These are phyloP conservation scores for Tetrahymena malaccensis DNA, from an alignment of 73 alveolate genomes.

Conservation along the genomic window DNA sequence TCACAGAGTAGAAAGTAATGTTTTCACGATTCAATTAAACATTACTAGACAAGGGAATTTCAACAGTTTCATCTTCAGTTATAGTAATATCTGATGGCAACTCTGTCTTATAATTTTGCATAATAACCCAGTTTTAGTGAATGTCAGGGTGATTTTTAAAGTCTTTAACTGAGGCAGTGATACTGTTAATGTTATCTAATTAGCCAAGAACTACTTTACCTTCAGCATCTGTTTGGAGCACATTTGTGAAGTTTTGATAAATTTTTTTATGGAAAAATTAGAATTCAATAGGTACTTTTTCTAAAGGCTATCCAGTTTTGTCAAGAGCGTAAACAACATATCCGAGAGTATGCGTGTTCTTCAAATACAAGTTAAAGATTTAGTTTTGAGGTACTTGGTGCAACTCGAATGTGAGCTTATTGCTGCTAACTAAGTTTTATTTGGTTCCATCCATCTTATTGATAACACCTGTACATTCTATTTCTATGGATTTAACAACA, in stretches of 20 bases:
- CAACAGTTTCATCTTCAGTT: background rate
- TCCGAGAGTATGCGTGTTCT: background rate
- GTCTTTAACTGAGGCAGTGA: background rate
- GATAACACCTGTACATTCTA: background rate
- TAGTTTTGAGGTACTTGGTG: background rate
- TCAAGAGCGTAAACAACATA: slow-evolving; percentile 18
- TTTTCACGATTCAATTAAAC: background rate
- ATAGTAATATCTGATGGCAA: background rate
- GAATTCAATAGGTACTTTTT: background rate
- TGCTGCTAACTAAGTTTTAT: background rate
- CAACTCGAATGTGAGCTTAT: background rate
- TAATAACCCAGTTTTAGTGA: background rate
- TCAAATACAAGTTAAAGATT: background rate
- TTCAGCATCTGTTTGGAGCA: slow-evolving; percentile 26
- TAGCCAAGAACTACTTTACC: slow-evolving; percentile 42
- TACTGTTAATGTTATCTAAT: background rate
- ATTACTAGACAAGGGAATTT: background rate
- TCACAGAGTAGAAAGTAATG: background rate
- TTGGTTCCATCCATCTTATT: background rate
- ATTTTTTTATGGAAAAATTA: background rate
- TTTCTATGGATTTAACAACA: background rate
- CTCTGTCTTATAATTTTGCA: background rate
- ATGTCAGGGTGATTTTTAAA: background rate
- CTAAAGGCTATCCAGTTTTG: slow-evolving; percentile 39
- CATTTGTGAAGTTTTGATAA: background rate